Evolutionary conservation across 1,284 basidiomycete species (phyloP), one percentile per base, ranked within the genome.

Genomic region (Ceratobasidium sp.): DNA sequence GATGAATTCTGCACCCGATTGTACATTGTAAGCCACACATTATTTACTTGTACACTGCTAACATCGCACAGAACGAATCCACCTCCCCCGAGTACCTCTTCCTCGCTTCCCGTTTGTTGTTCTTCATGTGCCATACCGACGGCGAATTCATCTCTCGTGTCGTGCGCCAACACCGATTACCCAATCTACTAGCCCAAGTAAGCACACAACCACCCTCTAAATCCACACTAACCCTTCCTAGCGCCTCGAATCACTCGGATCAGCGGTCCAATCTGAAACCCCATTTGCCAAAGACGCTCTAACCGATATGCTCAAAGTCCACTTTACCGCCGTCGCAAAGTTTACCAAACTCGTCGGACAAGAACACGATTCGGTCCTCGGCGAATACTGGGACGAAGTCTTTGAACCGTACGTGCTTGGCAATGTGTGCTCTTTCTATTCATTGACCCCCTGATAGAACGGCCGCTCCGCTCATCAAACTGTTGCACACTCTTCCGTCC

Each of bases 301-400:
- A 82, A 84, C 84, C 1, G 91, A 93, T 77, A 76, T 91, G 43
- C 82, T 93, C 69, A 93, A 93, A 75, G 82, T 92, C 60, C 80
- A 84, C 6, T 93, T 92, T 78, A 93, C 93, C 75, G 75, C 93
- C 40, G 82, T 90, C 64, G 77, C 87, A 53, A 88, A 92, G 75
- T 93, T 87, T 75, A 85, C 86, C 15, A 70, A 73, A 65, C 72
- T 74, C 17, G 52, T 73, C 49, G 55, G 52, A 17, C 38, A 56
- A 7, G 71, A 71, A 47, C 58, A 45, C 73, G 34, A 65, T n/a
- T 58, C 70, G 7, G 72, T 73, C n/a, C 56, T 76, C 32, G 74
- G 75, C 13, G 76, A 77, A 35, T 71, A 73, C n/a, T 77, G 77
- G 77, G 73, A 73, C 60, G 72, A 72, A 27, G 70, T 84, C 70